These are phyloP conservation scores for Albifimbria verrucaria DNA, from an alignment of 2,329 filamentous ascomycete species.

Conservation along the genomic window DNA sequence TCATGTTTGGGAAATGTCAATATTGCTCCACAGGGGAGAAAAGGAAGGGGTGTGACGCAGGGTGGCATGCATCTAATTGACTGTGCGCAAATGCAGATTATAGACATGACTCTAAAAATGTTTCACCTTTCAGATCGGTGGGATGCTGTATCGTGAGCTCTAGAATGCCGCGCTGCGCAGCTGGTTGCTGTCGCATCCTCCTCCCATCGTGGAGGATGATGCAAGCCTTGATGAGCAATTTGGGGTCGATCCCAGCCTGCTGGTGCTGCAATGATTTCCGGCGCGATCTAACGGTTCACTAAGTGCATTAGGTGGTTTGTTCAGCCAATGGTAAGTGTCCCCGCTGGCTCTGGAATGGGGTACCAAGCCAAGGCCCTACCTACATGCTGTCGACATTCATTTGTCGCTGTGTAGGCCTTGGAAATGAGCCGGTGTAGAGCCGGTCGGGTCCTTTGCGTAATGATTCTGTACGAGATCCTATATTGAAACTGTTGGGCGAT, in stretches of 20 bases:
- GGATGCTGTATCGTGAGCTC: too few species aligned
- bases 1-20: background rate
- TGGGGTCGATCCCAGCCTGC: background rate
- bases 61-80: background rate
- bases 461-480: too few species aligned
- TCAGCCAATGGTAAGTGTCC: background rate
- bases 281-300: background rate
- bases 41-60: background rate
- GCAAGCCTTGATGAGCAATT: background rate
- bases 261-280: background rate
- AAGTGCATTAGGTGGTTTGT: too few species aligned
- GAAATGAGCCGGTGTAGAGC: too few species aligned
- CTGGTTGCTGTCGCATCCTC: background rate
- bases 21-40: background rate
- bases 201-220: background rate
- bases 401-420: too few species aligned
- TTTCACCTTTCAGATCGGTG: background rate
- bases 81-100: background rate
- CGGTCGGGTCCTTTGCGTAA: too few species aligned
- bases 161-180: background rate
- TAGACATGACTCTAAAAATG: background rate
- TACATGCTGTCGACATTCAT: too few species aligned
- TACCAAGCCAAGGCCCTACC: too few species aligned
- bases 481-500: too few species aligned
- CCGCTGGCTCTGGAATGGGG: too few species aligned